phyloP scores from a whole-genome alignment of 2,329 filamentous ascomycete genomes.

The Calonectria pteridis region DNA sequence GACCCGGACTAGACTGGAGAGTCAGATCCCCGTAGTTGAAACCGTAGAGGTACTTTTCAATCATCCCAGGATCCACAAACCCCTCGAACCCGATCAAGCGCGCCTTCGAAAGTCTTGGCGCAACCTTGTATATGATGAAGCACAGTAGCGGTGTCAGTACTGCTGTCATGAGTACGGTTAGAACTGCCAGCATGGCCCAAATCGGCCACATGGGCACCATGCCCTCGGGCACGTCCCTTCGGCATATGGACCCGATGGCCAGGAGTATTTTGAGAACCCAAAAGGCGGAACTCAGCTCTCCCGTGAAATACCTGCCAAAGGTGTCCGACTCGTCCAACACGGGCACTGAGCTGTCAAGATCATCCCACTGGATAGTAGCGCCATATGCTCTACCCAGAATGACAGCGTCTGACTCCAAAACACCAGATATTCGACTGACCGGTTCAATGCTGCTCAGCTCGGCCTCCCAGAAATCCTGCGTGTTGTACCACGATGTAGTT shows the following conservation, averaged over 20 bases:
- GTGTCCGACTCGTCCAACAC: background rate
- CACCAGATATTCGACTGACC: slow-evolving; percentile 53
- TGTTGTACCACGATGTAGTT: slow-evolving; percentile 53
- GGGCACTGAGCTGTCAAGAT: background rate
- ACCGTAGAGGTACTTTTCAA: slow-evolving; percentile 33
- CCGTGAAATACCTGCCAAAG: background rate
- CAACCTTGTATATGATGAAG: background rate
- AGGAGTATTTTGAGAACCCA: background rate
- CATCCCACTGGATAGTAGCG: slow-evolving; percentile 58
- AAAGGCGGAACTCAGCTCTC: background rate
- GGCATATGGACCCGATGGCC: background rate
- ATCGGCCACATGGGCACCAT: background rate
- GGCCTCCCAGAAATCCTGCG: slow-evolving; percentile 54
- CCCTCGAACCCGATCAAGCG: slow-evolving; percentile 33
- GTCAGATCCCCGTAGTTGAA: slow-evolving; percentile 18
- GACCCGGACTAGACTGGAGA: background rate
- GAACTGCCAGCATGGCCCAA: background rate
- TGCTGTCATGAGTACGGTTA: background rate
- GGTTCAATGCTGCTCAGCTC: slow-evolving; percentile 61
- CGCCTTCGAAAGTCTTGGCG: background rate
- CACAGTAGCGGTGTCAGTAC: background rate
- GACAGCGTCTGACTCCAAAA: slow-evolving; percentile 56
- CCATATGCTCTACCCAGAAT: slow-evolving; percentile 49
- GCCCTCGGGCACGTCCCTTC: background rate
- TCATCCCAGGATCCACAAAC: background rate